phyloP scores from a whole-genome alignment of 805 yeast species.

The Suhomyces xylopsoci region DNA sequence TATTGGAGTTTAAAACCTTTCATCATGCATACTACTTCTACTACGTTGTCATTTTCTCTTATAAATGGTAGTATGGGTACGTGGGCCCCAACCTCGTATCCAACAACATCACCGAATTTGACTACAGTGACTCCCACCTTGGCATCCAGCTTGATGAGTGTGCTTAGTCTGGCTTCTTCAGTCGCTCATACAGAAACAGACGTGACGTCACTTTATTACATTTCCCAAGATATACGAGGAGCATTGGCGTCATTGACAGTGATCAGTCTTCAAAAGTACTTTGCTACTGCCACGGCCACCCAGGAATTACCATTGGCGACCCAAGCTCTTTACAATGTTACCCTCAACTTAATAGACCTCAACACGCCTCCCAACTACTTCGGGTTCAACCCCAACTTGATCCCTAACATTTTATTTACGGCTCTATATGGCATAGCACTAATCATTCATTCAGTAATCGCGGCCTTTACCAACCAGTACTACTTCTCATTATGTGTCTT shows the following conservation, averaged over 20 bases:
- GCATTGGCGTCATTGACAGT: constrained; percentile 20
- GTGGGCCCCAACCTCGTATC: constrained; percentile 2
- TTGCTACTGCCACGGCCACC: constrained; percentile 23
- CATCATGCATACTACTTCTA: neutral
- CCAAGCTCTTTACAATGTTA: constrained; percentile 16
- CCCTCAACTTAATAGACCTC: constrained; percentile 17
- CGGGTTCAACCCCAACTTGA: constrained; percentile 44
- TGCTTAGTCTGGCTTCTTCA: constrained; percentile 11
- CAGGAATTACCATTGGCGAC: constrained; percentile 19
- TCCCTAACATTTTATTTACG: constrained; percentile 58
- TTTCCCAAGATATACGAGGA: constrained; percentile 15
- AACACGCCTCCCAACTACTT: constrained; percentile 20
- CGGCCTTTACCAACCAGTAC: constrained; percentile 49
- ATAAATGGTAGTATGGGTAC: neutral
- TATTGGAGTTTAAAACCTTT: neutral
- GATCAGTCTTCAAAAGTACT: constrained; percentile 15
- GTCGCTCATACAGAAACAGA: constrained; percentile 16
- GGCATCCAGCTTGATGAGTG: constrained; percentile 8
- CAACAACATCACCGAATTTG: constrained; percentile 13
- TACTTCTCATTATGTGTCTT: constrained; percentile 64
- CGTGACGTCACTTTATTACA: constrained; percentile 11
- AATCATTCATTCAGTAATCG: constrained; percentile 19
- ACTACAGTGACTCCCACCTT: constrained; percentile 16
- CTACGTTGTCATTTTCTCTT: neutral
- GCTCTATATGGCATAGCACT: constrained; percentile 45